phyloP scores from a whole-genome alignment of 805 yeast species.

The Lachancea waltii region DNA sequence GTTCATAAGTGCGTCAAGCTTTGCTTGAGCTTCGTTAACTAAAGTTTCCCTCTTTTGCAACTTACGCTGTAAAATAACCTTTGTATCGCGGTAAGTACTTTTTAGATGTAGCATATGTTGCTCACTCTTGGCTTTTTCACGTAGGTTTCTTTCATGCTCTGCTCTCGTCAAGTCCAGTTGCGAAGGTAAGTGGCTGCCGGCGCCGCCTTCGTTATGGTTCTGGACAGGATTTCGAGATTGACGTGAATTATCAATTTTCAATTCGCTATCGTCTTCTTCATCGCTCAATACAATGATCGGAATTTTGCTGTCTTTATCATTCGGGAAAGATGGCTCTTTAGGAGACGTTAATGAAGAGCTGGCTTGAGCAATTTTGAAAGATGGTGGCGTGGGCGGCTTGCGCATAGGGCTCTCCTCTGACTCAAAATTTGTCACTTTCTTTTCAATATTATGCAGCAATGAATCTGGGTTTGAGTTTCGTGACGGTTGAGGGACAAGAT shows the following conservation, averaged over 20 bases:
- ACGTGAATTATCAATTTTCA: too few species aligned
- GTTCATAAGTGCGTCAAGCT: slow-evolving; percentile 6
- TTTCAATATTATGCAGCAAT: too few species aligned
- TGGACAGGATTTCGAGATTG: too few species aligned
- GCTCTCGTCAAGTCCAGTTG: too few species aligned
- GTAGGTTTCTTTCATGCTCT: slow-evolving; percentile 15
- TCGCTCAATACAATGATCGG: slow-evolving; percentile 29
- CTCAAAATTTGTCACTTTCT: too few species aligned
- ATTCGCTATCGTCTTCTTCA: slow-evolving; percentile 25
- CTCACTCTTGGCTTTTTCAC: not conserved
- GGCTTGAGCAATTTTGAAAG: not conserved
- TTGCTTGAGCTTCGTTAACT: slow-evolving; percentile 15
- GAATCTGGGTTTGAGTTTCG: too few species aligned
- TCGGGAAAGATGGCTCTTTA: not conserved
- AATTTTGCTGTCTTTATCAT: not conserved
- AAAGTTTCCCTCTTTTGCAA: slow-evolving; percentile 21
- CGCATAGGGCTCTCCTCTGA: not conserved
- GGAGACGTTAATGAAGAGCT: not conserved
- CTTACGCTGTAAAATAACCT: slow-evolving; percentile 18
- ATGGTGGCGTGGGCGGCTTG: not conserved
- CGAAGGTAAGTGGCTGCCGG: too few species aligned
- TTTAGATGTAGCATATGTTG: not conserved
- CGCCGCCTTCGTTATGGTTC: too few species aligned
- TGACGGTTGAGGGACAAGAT: too few species aligned
- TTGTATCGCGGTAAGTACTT: slow-evolving; percentile 6